These are phyloP conservation scores for Fusarium compactum DNA, from an alignment of 2,329 filamentous ascomycete genomes.

Conservation along the genomic window DNA sequence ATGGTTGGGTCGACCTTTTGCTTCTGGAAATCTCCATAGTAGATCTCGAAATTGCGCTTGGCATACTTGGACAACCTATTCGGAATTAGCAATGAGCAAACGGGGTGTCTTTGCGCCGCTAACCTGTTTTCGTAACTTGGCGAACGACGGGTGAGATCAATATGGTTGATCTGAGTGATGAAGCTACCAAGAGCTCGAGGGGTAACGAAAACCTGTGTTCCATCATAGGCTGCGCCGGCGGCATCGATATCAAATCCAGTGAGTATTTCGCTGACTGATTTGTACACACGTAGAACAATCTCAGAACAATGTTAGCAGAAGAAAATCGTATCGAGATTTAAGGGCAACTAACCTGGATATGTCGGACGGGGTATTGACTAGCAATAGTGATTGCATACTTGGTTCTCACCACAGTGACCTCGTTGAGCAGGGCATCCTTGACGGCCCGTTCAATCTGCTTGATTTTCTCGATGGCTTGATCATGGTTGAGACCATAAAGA, in stretches of 20 bases:
- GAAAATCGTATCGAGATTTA: background rate
- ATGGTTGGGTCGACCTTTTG: constrained; percentile 86
- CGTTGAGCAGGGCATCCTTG: constrained; percentile 81
- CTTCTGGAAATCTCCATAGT: constrained; percentile 81
- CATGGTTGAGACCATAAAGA: constrained; percentile 81
- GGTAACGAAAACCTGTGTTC: constrained; percentile 81
- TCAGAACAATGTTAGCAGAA: constrained; percentile 51
- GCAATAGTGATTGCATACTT: constrained; percentile 90
- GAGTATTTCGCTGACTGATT: constrained; percentile 84
- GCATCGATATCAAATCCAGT: constrained; percentile 92
- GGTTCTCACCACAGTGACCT: constrained; percentile 85
- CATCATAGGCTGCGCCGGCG: constrained; percentile 84
- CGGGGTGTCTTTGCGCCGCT: background rate
- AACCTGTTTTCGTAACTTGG: constrained; percentile 88
- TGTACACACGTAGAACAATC: constrained; percentile 88
- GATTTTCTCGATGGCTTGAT: constrained; percentile 85
- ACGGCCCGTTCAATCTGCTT: constrained; percentile 82
- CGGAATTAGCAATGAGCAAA: background rate
- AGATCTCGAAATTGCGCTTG: constrained; percentile 85
- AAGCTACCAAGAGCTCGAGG: constrained; percentile 83
- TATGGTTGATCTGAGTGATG: constrained; percentile 83
- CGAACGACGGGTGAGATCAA: constrained; percentile 83
- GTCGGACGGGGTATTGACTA: constrained; percentile 84
- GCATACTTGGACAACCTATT: constrained; percentile 81
- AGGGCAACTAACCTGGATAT: constrained; percentile 68